Evolutionary conservation across 345 rosid species (phyloP).

Genomic region (Camelina sativa): DNA sequence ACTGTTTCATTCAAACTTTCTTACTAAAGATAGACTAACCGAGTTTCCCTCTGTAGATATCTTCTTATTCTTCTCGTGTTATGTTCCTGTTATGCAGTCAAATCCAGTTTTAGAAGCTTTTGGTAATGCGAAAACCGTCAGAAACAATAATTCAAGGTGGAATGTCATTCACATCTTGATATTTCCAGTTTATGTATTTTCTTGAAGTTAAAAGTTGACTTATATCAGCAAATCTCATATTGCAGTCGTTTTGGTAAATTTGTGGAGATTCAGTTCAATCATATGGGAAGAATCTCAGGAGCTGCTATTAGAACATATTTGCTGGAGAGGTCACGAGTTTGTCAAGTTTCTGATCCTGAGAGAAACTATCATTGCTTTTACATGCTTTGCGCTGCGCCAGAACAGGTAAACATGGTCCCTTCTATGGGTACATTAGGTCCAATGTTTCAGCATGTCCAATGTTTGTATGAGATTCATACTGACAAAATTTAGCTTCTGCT

Average conservation of each 20-base stretch:
- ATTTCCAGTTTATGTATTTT: conserved; percentile 25
- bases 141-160: conserved; percentile 96
- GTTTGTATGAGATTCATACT: conserved; percentile 31
- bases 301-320: conserved; percentile 97
- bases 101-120: conserved; percentile 99
- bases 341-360: conserved; percentile 99
- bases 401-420: conserved; percentile 59
- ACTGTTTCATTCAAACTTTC: conserved; percentile 22
- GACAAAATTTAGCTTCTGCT: conserved; percentile 12
- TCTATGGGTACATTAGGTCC: conserved; percentile 21
- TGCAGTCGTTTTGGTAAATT: conserved; percentile 98
- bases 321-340: conserved; percentile 97
- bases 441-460: conserved; percentile 13
- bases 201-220: conserved; percentile 17
- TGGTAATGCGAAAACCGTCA: conserved; percentile 98
- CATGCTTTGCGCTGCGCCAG: conserved; percentile 97
- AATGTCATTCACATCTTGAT: conserved; percentile 15
- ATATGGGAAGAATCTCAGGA: conserved; percentile 86
- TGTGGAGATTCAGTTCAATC: conserved; percentile 93
- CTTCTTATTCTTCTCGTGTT: conserved; percentile 27
- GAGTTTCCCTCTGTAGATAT: conserved; percentile 17
- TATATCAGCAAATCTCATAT: conserved; percentile 38
- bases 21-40: conserved; percentile 20
- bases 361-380: conserved; percentile 99
- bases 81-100: conserved; percentile 59